phyloP scores from a whole-genome alignment of 2,329 filamentous ascomycete species.

The Ceratocystis harringtonii region DNA sequence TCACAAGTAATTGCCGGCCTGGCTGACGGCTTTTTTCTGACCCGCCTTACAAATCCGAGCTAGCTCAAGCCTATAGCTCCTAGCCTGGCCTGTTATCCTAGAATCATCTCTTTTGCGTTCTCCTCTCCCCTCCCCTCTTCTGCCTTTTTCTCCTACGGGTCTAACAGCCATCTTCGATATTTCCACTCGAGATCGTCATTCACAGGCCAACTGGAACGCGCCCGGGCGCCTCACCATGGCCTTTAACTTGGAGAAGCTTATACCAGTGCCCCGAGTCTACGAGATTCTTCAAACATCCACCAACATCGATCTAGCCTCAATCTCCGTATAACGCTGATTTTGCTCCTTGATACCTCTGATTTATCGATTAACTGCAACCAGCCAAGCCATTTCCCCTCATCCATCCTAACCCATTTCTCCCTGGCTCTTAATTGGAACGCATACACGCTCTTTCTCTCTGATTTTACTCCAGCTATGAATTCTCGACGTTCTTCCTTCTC shows the following conservation, averaged over 20 bases:
- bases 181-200: background rate
- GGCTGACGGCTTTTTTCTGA: background rate
- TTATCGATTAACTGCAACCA: background rate
- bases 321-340: background rate
- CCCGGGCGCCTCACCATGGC: constrained; percentile 3
- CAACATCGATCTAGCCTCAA: background rate
- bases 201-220: background rate
- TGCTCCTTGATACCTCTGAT: background rate
- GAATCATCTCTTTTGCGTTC: background rate
- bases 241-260: background rate
- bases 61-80: background rate
- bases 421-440: constrained; percentile 2
- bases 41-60: background rate
- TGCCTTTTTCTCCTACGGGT: background rate
- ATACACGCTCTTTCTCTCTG: background rate
- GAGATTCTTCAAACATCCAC: background rate
- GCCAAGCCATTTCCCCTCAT: background rate
- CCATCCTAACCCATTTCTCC: constrained; percentile 2
- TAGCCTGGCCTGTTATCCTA: background rate
- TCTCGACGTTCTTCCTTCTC: constrained; percentile 14
- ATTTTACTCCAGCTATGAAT: constrained; percentile 13
- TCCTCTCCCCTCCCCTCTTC: background rate
- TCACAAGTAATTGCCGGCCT: background rate
- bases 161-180: background rate
- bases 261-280: constrained; percentile 1